Evolutionary conservation across 75 land plant genomes (phyloP), one percentile per base, ranked within the genome.

Genomic region (Adiantum capillusveneris): DNA sequence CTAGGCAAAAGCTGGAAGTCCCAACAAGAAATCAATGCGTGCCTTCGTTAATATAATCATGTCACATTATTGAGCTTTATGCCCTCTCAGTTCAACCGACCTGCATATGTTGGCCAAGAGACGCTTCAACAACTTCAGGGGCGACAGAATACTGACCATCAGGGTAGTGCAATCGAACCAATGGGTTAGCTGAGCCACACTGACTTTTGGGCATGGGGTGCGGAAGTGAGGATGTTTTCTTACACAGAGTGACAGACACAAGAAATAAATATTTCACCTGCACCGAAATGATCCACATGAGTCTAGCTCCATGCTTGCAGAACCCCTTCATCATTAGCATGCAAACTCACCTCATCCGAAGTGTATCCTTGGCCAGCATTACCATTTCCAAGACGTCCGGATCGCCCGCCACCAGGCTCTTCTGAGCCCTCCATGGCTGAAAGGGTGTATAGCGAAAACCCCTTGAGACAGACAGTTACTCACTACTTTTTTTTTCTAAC

Each of bases 301-400:
- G 9, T 34, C 7, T 34, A 9, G 37, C 9, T 5, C 9, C 7
- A 5, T 34, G 37, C 37, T 34, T 34, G 37, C 3, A 34, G 37
- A 55, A 55, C 6, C 49, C 21, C 14, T 20, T n/a, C 14, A 6
- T 46, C 17, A 7, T 46, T 17, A 20, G 3, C 49, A 46, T n/a
- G 21, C 49, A 46, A 9, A 46, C 37, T 49, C 37, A 90, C 99
- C 97, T 95, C 99, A 13, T 95, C 99, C 54, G 87, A 75, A 39
- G 91, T 90, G 60, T 95, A 95, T 26, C 99, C 99, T 66, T 90
- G 97, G 25, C 99, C 99, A 71, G 86, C 91, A 86, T 95, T 95
- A 1, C 99, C 99, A 53, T 69, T 67, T 14, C 99, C 99, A 19
- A 84, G 24, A 43, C 92, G 76, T 31, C 18, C 14, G 46, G 78